Base-by-base conservation (phyloP, 2,329 filamentous ascomycete genomes). In the Cryoendolithus antarcticus region DNA sequence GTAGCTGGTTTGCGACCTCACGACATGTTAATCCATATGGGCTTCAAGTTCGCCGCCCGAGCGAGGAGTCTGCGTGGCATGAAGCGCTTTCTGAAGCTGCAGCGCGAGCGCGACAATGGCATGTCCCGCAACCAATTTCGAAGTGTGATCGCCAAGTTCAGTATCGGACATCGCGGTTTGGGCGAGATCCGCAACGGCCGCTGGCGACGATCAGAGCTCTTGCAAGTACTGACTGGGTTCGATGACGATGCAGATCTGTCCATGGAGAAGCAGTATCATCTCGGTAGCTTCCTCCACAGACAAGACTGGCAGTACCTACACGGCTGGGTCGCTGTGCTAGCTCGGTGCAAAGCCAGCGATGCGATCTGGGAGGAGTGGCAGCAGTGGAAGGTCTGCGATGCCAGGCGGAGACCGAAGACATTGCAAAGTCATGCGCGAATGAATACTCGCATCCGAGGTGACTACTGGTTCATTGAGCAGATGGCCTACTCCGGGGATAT, bases 151-250 rank as follows among this genome's bases (percentile, higher is more conserved):
- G 59, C 59, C 6, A 62, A 62, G 37, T 61, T 50, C 44, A 57
- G 53, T n/a, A 58, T 62, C 37, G 58, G 59, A 0, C 42, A 47
- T 24, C 45, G 55, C 4, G 58, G 59, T 3, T 42, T 57, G 10
- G 59, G 59, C 15, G 59, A 61, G 43, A 59, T 62, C 11, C 47
- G 59, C 1, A 62, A 62, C 31, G 59, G 59, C 2, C 49, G 56
- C 8, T 62, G 59, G 59, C 47, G 43, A 31, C 45, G 51, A 35
- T 30, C 42, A 4, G 55, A 61, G n/a, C 49, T 62, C 6, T 37
- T 57, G 21, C 52, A 59, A 41, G 57, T 62, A 3, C 46, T 61
- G 10, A 50, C 48, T 4, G 59, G 59, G 1, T 61, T 60, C 35
- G 47, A 56, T 10, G 53, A 54, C 29, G 45, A 44, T 31, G 34